Evolutionary conservation across 176 grass and related monocot species (phyloP).

Genomic region (Paspalum vaginatum): DNA sequence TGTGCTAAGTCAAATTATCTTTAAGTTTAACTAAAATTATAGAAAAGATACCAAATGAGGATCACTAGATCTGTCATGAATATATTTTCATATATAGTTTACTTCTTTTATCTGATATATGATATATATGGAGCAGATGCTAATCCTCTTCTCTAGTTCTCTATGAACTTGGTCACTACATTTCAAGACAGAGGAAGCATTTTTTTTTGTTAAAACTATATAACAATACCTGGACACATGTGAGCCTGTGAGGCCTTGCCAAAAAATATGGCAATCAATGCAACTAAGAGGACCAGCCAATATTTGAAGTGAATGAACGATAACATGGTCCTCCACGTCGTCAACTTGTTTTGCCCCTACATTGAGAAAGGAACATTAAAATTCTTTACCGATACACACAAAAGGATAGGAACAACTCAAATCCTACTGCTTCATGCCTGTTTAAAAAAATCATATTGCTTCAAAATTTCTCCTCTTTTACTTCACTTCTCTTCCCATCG

Average conservation of each 20-base stretch:
- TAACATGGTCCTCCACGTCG: neutral
- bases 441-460: too few species aligned
- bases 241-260: neutral
- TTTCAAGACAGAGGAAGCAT: too few species aligned
- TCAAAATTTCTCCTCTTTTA: neutral
- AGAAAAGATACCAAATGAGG: too few species aligned
- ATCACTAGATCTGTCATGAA: too few species aligned
- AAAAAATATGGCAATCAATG: neutral
- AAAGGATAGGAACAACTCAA: neutral
- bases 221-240: neutral
- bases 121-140: too few species aligned
- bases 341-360: neutral
- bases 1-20: too few species aligned
- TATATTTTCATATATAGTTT: too few species aligned
- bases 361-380: neutral
- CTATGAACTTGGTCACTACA: too few species aligned
- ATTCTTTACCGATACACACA: neutral
- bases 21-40: too few species aligned
- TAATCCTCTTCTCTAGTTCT: too few species aligned
- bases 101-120: too few species aligned
- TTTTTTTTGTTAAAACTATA: neutral
- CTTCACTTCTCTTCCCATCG: neutral
- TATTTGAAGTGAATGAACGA: neutral
- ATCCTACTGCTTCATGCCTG: too few species aligned
- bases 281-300: neutral